Conservation (phyloP, 768 basidiomycete species). For the Boletus rufocinnamomeus region DNA sequence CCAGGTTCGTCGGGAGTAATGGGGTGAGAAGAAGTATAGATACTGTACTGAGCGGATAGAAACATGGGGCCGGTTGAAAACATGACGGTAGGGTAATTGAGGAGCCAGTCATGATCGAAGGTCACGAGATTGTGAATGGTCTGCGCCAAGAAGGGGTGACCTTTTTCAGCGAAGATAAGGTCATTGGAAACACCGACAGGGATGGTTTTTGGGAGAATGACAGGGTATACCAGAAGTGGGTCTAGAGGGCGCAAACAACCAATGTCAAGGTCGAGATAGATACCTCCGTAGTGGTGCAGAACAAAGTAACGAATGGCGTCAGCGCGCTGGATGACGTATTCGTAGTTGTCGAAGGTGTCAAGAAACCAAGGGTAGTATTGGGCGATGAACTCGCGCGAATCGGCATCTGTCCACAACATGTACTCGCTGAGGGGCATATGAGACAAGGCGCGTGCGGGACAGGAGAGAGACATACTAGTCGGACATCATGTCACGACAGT, state of each 20-base stretch:
- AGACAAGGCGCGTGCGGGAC: slow-evolving; percentile 14
- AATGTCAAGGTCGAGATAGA: slow-evolving; percentile 96
- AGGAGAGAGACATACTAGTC: slow-evolving; percentile 76
- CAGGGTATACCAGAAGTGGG: slow-evolving; percentile 80
- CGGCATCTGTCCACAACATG: slow-evolving; percentile 95
- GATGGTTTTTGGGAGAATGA: slow-evolving; percentile 92
- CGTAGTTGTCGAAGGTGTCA: slow-evolving; percentile 89
- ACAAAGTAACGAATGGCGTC: slow-evolving; percentile 99
- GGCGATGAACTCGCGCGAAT: slow-evolving; percentile 88
- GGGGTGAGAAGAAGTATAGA: slow-evolving; percentile 74
- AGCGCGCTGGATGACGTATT: slow-evolving; percentile 91
- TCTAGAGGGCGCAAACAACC: slow-evolving; percentile 88
- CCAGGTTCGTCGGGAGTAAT: slow-evolving; percentile 52
- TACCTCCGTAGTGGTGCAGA: slow-evolving; percentile 90
- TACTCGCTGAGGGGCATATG: slow-evolving; percentile 66
- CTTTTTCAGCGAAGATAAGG: slow-evolving; percentile 87
- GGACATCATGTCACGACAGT: slow-evolving; percentile 88
- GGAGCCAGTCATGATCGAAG: slow-evolving; percentile 91
- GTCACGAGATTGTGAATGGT: slow-evolving; percentile 89
- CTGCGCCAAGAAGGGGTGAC: slow-evolving; percentile 87
- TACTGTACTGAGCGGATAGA: slow-evolving; percentile 88
- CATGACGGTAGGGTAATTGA: slow-evolving; percentile 99
- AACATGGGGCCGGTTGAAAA: slow-evolving; percentile 99
- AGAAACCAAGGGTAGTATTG: slow-evolving; percentile 90
- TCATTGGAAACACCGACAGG: slow-evolving; percentile 98